Base-by-base conservation (phyloP, 352 stramenopile species). In the Phytophthora boehmeriae region DNA sequence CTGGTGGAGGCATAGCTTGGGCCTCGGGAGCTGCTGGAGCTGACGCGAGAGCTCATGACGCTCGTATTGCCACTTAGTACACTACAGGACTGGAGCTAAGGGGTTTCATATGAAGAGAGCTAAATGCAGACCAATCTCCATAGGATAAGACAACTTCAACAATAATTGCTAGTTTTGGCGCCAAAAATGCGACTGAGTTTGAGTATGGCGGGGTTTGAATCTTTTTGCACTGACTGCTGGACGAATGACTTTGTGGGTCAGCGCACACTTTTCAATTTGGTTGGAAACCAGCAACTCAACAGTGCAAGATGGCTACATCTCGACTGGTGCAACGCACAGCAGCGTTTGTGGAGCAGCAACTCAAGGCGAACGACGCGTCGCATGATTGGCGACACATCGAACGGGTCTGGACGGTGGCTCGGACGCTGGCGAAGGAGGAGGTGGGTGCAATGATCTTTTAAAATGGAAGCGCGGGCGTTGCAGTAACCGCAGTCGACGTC, bases 331-430 rank as follows among this genome's bases (percentile, higher is more conserved):
- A 83, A 49, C 74, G 78, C 30, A 95, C 86, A 5, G 84, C 77
- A 2, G 78, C 73, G 28, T 95, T 93, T 54, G 86, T 95, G 34
- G 71, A 86, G 61, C 61, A 77, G n/a, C 72, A 89, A 55, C 76
- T 95, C 25, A 69, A 83, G 54, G 71, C 59, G 28, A 92, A 92
- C 66, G 87, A 96, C 48, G 87, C 87, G 22, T 96, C 86, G 19
- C 84, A 92, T 63, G 90, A 96, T 54, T 96, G 85, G 76, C 73
- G 78, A 39, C 90, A 97, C 68, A 95, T 97, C 36, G 86, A 96
- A 54, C 84, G 90, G 39, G 90, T 97, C 19, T 94, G 88, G 76
- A 90, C 73, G 14, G 54, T 94, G 16, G 86, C 88, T 6, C 73
- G 80, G 19, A 68, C 63, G 38, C 65, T 97, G 23, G 89, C 88